Evolutionary conservation across 257 asterid genomes (phyloP).

Genomic region (Solanum etuberosum): DNA sequence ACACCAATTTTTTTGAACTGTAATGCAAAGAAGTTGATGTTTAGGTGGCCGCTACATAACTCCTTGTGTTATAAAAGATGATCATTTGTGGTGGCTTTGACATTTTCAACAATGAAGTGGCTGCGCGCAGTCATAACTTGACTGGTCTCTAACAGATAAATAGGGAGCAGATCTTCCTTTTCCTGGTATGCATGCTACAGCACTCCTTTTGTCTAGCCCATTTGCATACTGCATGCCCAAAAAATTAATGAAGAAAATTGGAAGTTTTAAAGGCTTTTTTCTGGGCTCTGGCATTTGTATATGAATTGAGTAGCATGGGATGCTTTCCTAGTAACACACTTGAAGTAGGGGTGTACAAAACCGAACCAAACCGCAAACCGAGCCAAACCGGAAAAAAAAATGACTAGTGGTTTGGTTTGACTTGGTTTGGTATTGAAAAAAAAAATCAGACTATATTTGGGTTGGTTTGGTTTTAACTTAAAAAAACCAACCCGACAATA

Average conservation of each 20-base stretch:
- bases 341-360: neutral
- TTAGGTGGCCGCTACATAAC: neutral
- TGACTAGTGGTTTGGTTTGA: too few relatives aligned
- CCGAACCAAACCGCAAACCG: too few relatives aligned
- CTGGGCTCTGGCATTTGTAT: neutral
- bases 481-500: too few relatives aligned
- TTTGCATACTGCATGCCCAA: neutral
- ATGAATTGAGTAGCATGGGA: neutral
- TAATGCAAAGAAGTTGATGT: neutral
- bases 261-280: neutral
- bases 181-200: neutral
- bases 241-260: neutral
- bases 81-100: neutral
- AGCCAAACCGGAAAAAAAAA: too few relatives aligned
- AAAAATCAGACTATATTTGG: too few relatives aligned
- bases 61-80: neutral
- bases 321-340: neutral
- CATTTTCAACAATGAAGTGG: neutral
- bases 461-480: too few relatives aligned
- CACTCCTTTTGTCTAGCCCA: neutral
- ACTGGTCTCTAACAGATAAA: neutral
- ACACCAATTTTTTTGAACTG: neutral
- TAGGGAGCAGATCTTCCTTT: neutral
- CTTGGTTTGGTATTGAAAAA: too few relatives aligned
- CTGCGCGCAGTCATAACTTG: neutral